These are phyloP conservation scores for Acacia pycnantha DNA, from an alignment of 331 rosid species.

Conservation along the genomic window DNA sequence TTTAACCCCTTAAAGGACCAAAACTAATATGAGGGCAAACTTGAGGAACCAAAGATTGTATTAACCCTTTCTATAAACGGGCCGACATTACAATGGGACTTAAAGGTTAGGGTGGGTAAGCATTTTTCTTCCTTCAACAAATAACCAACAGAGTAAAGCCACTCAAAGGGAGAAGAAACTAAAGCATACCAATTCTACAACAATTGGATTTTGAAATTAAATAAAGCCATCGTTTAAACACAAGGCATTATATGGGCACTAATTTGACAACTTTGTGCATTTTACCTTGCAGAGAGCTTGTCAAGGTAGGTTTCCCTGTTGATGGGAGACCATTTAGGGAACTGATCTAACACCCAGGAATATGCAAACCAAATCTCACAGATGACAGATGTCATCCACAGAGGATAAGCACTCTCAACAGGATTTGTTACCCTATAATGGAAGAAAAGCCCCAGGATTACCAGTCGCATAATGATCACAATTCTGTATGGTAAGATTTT, in stretches of 20 bases:
- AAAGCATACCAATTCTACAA: background rate
- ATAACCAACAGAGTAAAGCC: background rate
- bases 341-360: constrained; percentile 98
- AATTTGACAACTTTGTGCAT: constrained; percentile 8
- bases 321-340: constrained; percentile 97
- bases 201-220: background rate
- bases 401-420: constrained; percentile 83
- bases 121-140: background rate
- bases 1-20: too few species aligned
- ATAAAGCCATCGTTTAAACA: constrained; percentile 24
- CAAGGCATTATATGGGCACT: constrained; percentile 3
- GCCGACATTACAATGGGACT: background rate
- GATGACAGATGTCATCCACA: constrained; percentile 91
- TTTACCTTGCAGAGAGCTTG: constrained; percentile 79
- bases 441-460: constrained; percentile 84
- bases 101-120: background rate
- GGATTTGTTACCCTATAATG: constrained; percentile 93
- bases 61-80: background rate
- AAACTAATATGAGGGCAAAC: too few species aligned
- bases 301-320: constrained; percentile 71
- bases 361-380: constrained; percentile 99
- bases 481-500: constrained; percentile 81
- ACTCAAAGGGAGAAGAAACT: background rate
- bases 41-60: too few species aligned
- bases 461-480: constrained; percentile 67